Evolutionary conservation across 768 basidiomycete species (phyloP).

Genomic region (Suillus discolor): DNA sequence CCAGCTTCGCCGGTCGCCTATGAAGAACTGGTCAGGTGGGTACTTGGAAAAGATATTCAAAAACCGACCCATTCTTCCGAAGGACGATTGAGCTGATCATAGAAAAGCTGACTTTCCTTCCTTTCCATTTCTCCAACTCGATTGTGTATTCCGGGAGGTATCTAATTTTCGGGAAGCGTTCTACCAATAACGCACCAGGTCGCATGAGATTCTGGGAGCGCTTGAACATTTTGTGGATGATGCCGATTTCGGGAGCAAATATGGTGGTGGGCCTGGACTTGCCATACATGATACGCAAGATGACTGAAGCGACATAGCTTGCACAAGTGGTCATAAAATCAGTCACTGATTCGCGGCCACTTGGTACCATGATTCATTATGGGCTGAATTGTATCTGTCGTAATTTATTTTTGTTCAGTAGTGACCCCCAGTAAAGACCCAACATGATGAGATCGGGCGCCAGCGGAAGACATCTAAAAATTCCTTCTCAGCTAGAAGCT

Average conservation of each 20-base stretch:
- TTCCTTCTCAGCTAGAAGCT: too few species aligned
- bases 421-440: neutral
- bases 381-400: too few species aligned
- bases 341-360: slow-evolving; percentile 51
- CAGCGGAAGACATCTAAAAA: too few species aligned
- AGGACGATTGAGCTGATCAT: slow-evolving; percentile 49
- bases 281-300: slow-evolving; percentile 37
- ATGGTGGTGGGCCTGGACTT: slow-evolving; percentile 32
- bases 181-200: slow-evolving; percentile 38
- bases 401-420: too few species aligned
- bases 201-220: slow-evolving; percentile 40
- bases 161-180: slow-evolving; percentile 38
- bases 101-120: slow-evolving; percentile 56
- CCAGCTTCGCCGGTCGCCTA: slow-evolving; percentile 27
- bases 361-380: slow-evolving; percentile 40
- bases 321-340: slow-evolving; percentile 38
- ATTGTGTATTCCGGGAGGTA: slow-evolving; percentile 64
- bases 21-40: slow-evolving; percentile 16
- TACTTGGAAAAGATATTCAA: neutral
- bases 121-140: slow-evolving; percentile 57
- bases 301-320: slow-evolving; percentile 38
- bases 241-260: too few species aligned
- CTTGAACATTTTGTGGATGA: slow-evolving; percentile 35
- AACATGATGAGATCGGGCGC: too few species aligned
- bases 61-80: slow-evolving; percentile 43